Base-by-base conservation (phyloP, 495 filamentous ascomycete species). In the Aeminium ludgeri region DNA sequence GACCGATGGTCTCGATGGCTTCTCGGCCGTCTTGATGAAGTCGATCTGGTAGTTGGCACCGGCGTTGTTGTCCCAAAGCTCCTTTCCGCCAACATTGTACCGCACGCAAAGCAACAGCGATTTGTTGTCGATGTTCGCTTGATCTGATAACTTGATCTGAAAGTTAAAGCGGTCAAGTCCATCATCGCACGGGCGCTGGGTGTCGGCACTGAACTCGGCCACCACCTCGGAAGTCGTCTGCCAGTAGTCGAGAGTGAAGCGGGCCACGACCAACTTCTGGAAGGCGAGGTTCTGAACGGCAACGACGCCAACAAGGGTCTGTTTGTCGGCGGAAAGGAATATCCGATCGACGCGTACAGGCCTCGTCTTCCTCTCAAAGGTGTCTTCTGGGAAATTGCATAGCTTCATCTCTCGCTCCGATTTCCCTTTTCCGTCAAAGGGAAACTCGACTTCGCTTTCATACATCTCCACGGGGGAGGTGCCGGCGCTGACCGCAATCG, bases 181-280 rank as follows among this genome's bases (percentile, higher is more conserved):
- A 51, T 79, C 71, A 11, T 75, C 63, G 6, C 55, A 58, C 33
- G 81, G 76, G 41, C 71, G 71, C 30, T 72, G 77, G 10, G 74
- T 70, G 60, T 91, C 82, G 41, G 79, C 70, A 57, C 76, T 80
- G 61, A 72, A 97, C 52, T 94, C 86, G 7, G 85, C 91, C 30
- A 70, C 67, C 2, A 97, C 80, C 56, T 97, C 89, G 1, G 89
- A 97, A 2, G 86, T 86, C 0, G 89, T 97, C 64, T 87, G 91
- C 89, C 89, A 97, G 56, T 86, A 86, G 59, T 97, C 89, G 41
- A 96, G 72, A 0, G 91, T 96, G 55, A 97, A 97, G 20, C 89
- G 74, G 57, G 83, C 85, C 16, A 79, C 73, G 30, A 97, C 86
- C 8, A 64, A 56, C 57, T 97, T 97, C 32, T 92, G 76, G 62